A percentile compares a stretch with the other conserved stretches of the same genome.
phyloP scores from a whole-genome alignment of 2,329 filamentous ascomycete species.

The Phoma herbarum region DNA sequence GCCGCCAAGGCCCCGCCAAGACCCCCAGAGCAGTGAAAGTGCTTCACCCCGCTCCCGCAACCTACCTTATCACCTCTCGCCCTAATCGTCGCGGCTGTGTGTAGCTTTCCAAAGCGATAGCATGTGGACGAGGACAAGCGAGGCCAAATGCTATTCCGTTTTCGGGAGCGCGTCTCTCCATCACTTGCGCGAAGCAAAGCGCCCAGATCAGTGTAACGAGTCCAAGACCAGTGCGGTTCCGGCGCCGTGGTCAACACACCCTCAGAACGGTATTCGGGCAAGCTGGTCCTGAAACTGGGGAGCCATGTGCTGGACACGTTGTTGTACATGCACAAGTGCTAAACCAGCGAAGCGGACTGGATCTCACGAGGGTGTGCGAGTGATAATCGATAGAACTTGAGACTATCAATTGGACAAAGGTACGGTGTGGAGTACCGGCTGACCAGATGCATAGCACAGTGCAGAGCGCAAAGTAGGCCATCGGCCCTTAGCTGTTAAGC shows the following conservation, averaged over 20 bases:
- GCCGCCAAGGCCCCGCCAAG: conserved; percentile 21
- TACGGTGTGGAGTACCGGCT: not conserved
- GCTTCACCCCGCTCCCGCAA: conserved; percentile 19
- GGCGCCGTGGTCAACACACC: conserved; percentile 15
- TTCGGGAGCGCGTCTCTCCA: conserved; percentile 21
- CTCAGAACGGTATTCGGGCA: not conserved
- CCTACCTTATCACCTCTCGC: not conserved
- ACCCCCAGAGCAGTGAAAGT: not conserved
- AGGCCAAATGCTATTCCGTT: conserved; percentile 18
- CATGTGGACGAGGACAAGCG: conserved; percentile 15
- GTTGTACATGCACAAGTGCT: conserved; percentile 6
- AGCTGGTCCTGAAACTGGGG: not conserved
- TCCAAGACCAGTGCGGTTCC: conserved; percentile 16
- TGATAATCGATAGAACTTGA: not conserved
- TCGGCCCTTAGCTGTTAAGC: not conserved
- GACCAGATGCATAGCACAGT: not conserved
- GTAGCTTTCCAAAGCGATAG: not conserved
- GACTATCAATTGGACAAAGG: not conserved
- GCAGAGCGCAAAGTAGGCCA: not conserved
- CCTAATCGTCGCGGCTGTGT: not conserved
- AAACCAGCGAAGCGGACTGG: not conserved
- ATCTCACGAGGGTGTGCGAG: not conserved
- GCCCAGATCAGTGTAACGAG: conserved; percentile 31
- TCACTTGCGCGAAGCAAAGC: conserved; percentile 18
- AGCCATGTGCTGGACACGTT: conserved; percentile 19